phyloP scores from a whole-genome alignment of 306 rosid species.

The Casuarina equisetifolia region DNA sequence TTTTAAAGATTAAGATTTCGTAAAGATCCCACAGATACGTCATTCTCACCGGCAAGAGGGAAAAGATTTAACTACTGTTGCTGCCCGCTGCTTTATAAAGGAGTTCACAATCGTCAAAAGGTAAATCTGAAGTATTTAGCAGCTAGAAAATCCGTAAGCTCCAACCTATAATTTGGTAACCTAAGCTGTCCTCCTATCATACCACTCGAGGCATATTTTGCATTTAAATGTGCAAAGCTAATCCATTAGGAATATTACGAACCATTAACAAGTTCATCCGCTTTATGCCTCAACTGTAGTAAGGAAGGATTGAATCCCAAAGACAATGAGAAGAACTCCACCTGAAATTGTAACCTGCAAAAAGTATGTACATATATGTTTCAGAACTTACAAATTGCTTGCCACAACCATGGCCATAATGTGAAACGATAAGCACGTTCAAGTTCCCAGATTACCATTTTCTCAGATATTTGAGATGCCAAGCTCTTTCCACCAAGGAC shows the following conservation, averaged over 20 bases:
- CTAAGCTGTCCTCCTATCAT: background rate
- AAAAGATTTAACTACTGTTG: too few species aligned
- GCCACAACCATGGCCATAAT: background rate
- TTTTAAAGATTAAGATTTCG: too few species aligned
- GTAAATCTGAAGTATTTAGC: too few species aligned
- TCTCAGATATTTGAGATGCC: constrained; percentile 94
- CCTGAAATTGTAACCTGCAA: constrained; percentile 85
- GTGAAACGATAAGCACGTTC: background rate
- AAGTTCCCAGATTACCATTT: constrained; percentile 50
- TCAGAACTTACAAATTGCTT: background rate
- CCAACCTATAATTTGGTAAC: too few species aligned
- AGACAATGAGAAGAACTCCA: constrained; percentile 79
- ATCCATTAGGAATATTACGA: constrained; percentile 31
- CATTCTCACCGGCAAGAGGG: too few species aligned
- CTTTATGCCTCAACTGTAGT: constrained; percentile 54
- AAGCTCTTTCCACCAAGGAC: constrained; percentile 91
- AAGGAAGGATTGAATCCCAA: constrained; percentile 87
- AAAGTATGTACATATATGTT: constrained; percentile 10
- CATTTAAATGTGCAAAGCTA: background rate
- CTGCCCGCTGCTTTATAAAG: too few species aligned
- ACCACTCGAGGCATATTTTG: background rate
- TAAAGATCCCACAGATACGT: too few species aligned
- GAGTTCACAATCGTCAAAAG: too few species aligned
- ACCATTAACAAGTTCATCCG: constrained; percentile 36
- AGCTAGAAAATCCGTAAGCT: too few species aligned